Evolutionary conservation across 305 asterid genomes (phyloP).

Genomic region (Solanum hybrid): DNA sequence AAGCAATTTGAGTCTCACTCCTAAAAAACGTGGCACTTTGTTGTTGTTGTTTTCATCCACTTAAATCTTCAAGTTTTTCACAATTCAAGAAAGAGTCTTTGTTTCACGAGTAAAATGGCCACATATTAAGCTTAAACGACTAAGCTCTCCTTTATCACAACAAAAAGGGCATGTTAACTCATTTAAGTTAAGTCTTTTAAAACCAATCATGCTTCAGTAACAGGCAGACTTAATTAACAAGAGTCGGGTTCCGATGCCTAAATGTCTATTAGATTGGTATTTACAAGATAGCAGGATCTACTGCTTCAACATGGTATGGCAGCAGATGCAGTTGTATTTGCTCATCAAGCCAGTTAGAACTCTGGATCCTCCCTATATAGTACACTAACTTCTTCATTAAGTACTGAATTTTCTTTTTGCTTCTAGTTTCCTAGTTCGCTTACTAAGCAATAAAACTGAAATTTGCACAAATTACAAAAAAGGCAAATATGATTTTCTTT

Average conservation of each 20-base stretch:
- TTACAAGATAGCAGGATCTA: neutral
- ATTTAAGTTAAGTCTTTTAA: neutral
- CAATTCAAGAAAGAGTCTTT: neutral
- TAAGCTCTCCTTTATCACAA: neutral
- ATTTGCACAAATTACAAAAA: neutral
- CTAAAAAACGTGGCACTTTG: neutral
- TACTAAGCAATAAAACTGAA: no score
- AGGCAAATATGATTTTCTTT: neutral
- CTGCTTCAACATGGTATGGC: neutral
- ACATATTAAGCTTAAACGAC: neutral
- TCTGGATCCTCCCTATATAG: neutral
- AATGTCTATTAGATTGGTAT: neutral
- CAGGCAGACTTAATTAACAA: neutral
- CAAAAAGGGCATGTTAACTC: neutral
- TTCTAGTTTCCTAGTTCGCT: no score
- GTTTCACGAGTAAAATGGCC: neutral
- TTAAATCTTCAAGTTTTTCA: neutral
- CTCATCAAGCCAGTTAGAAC: neutral
- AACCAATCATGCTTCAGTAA: neutral
- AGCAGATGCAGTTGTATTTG: neutral
- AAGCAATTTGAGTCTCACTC: neutral
- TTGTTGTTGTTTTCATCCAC: neutral
- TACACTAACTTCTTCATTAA: neutral
- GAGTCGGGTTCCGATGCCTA: neutral
- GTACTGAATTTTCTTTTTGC: no score